Base-by-base conservation (phyloP, 2,329 filamentous ascomycete genomes). In the Clonostachys byssicola region DNA sequence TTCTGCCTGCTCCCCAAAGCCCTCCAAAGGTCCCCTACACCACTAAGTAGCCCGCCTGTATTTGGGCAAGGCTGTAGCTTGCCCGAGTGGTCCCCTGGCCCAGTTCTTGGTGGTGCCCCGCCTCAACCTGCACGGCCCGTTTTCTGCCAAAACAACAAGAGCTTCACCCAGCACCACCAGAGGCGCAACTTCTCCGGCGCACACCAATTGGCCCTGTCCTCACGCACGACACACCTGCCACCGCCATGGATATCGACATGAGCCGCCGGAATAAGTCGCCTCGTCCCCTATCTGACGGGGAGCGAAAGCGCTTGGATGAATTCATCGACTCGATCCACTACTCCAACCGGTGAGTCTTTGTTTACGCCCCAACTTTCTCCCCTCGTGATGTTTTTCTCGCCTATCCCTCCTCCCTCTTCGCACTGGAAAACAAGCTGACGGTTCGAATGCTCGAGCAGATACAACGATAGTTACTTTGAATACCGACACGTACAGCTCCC, bases 401-500 rank as follows among this genome's bases (percentile, higher is more conserved):
- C 36, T 39, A 9, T 39, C 36, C 14, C 23, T 30, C 23, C 10
- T 30, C 23, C 9, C 23, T 30, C 9, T 30, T 10, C 23, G 10
- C 23, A 10, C 23, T 9, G 23, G 23, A 30, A 34, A 38, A 23
- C 35, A 50, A 52, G 40, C 53, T 55, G 36, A 48, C 47, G 6
- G 14, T 45, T 35, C 6, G 39, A 20, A 34, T 9, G 38, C 12
- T 10, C 17, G 18, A 44, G 34, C 64, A 97, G 94, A 67, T 99
- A 99, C 67, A 92, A 86, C 30, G 94, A 99, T 62, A 85, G 82
- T 70, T 83, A 94, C 68, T 96, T 85, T 69, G 94, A 99, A 72
- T 99, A 99, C 72, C 89, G 94, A 54, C 94, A 99, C 69, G 94
- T 99, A 49, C 92, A 96, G 69, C 83, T 99, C 33, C 94, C 94